A percentile compares a stretch with the other conserved stretches of the same genome.
Conservation (phyloP, 257 asterid genomes). For the Avicennia marina region DNA sequence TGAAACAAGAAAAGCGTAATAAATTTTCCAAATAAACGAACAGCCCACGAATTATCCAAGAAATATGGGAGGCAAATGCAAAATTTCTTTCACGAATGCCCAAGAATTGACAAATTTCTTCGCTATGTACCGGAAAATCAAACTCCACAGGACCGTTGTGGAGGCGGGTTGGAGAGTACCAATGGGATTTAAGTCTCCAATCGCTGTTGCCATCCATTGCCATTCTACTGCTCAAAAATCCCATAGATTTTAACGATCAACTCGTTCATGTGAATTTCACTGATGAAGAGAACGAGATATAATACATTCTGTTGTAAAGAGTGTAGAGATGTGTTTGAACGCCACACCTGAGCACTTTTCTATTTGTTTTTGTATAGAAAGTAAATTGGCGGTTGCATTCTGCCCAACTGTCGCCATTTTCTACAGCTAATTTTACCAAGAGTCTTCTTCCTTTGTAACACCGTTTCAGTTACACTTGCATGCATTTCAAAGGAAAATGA, state of each 20-base stretch:
- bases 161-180: conserved; percentile 87
- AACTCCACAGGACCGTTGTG: conserved; percentile 50
- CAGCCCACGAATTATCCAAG: background rate
- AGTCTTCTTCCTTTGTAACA: too few relatives aligned
- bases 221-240: conserved; percentile 5
- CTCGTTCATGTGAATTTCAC: too few relatives aligned
- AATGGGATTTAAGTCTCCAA: conserved; percentile 44
- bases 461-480: too few relatives aligned
- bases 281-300: too few relatives aligned
- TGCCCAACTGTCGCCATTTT: conserved; percentile 12
- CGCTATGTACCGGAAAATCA: conserved; percentile 84
- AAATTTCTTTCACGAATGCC: too few relatives aligned
- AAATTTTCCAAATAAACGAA: conserved; percentile 2
- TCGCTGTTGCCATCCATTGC: conserved; percentile 36
- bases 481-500: too few relatives aligned
- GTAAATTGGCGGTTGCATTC: conserved; percentile 8
- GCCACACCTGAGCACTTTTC: too few relatives aligned
- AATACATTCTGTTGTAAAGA: too few relatives aligned
- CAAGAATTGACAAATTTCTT: too few relatives aligned
- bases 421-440: background rate
- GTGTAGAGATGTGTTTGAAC: too few relatives aligned
- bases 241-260: too few relatives aligned
- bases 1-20: conserved; percentile 1
- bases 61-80: background rate
- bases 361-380: background rate